These are phyloP conservation scores for Ceratobasidium sp. DNA, from an alignment of 1,284 basidiomycete species.

Conservation along the genomic window DNA sequence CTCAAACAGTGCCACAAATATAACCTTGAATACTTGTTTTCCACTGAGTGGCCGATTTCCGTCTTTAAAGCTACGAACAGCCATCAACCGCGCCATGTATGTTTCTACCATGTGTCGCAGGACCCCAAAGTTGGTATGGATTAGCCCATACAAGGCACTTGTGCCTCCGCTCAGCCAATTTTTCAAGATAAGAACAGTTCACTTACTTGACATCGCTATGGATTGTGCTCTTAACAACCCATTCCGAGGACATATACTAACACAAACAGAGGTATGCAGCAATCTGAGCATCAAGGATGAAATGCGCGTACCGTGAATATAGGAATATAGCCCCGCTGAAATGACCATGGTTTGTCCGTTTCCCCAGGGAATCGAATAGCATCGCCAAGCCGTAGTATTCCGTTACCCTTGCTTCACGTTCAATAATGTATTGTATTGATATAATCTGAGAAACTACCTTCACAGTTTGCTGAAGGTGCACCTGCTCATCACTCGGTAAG, in stretches of 20 bases:
- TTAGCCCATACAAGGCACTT: slow-evolving; percentile 68
- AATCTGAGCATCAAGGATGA: neutral
- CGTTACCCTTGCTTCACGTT: slow-evolving; percentile 59
- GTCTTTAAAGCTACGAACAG: slow-evolving; percentile 62
- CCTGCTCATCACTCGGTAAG: too few relatives aligned
- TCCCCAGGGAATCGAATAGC: slow-evolving; percentile 61
- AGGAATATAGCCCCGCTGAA: slow-evolving; percentile 71
- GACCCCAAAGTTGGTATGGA: slow-evolving; percentile 67
- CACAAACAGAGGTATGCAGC: neutral
- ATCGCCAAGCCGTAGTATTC: slow-evolving; percentile 64
- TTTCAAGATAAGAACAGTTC: neutral
- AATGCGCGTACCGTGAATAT: slow-evolving; percentile 65
- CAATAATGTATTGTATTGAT: too few relatives aligned
- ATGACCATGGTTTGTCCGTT: slow-evolving; percentile 63
- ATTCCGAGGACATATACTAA: slow-evolving; percentile 74
- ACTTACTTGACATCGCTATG: slow-evolving; percentile 69
- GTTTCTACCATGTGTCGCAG: slow-evolving; percentile 61
- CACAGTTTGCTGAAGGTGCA: too few relatives aligned
- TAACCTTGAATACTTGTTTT: slow-evolving; percentile 63
- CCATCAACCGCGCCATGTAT: slow-evolving; percentile 63
- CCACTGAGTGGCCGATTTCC: slow-evolving; percentile 55
- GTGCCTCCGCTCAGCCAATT: neutral
- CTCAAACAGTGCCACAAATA: slow-evolving; percentile 68
- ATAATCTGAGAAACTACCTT: too few relatives aligned
- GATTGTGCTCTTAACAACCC: slow-evolving; percentile 72